These are phyloP conservation scores for Taxillus chinensis DNA, from an alignment of 164 flowering plant species.

Conservation along the genomic window DNA sequence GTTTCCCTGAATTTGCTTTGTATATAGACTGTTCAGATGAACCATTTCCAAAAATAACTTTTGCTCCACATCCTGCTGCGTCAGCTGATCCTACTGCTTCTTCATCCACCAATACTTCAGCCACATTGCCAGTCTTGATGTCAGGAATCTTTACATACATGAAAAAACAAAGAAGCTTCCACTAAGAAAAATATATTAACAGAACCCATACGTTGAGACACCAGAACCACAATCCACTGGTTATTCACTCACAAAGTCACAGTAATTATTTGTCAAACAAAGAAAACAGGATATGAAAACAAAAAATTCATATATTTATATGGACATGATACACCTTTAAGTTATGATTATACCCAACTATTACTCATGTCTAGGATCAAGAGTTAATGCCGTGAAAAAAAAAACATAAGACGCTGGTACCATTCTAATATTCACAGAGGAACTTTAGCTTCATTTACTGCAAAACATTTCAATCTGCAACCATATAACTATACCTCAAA, in stretches of 20 bases:
- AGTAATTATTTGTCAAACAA: background rate
- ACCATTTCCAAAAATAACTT: constrained; percentile 12
- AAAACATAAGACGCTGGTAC: no score
- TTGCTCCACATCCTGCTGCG: constrained; percentile 16
- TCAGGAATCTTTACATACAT: constrained; percentile 13
- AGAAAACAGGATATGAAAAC: background rate
- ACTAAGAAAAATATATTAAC: background rate
- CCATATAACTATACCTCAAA: constrained; percentile 11
- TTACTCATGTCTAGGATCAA: no score
- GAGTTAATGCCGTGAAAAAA: no score
- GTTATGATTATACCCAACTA: no score
- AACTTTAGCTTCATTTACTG: no score
- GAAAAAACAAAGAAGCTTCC: background rate
- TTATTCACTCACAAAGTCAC: no score
- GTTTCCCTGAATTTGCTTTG: background rate
- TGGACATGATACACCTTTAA: no score
- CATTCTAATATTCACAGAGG: no score
- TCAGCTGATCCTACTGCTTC: constrained; percentile 17
- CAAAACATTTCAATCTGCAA: background rate
- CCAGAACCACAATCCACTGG: no score
- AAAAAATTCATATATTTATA: background rate
- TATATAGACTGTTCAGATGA: background rate
- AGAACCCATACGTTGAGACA: no score
- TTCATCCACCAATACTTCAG: constrained; percentile 18
- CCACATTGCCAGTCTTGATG: constrained; percentile 6